Conservation (phyloP, 2,329 filamentous ascomycete genomes). For the Teratosphaeriaceae sp. region DNA sequence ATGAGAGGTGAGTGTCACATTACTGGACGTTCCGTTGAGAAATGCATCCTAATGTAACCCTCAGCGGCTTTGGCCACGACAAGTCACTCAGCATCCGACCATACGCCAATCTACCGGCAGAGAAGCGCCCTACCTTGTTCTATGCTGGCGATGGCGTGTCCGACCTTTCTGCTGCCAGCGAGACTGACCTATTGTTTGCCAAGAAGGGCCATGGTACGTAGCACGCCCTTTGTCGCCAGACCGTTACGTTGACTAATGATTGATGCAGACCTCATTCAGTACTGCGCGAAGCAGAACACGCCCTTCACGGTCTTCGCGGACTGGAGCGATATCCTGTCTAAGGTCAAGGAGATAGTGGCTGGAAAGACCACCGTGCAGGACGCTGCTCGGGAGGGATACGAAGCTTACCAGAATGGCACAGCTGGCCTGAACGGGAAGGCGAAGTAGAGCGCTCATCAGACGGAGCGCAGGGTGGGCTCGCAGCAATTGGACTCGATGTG, state of each 20-base stretch:
- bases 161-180: conserved; percentile 82
- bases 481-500: too few relatives aligned
- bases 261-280: conserved; percentile 68
- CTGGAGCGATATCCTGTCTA: conserved; percentile 71
- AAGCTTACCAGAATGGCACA: conserved; percentile 40
- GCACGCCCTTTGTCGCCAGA: background rate
- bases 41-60: too few relatives aligned
- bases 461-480: too few relatives aligned
- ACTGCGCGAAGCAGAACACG: conserved; percentile 75
- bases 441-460: too few relatives aligned
- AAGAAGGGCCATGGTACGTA: conserved; percentile 75
- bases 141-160: conserved; percentile 95
- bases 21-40: too few relatives aligned
- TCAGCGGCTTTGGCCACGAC: conserved; percentile 88
- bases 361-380: conserved; percentile 65
- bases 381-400: conserved; percentile 52
- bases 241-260: background rate
- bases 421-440: conserved; percentile 27
- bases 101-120: conserved; percentile 65
- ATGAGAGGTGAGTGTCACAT: conserved; percentile 70
- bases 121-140: conserved; percentile 72
- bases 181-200: conserved; percentile 89
- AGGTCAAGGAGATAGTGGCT: conserved; percentile 68
- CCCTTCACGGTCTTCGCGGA: conserved; percentile 84
- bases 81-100: conserved; percentile 88